Percentiles rank a stretch among this genome's conserved stretches.
These are phyloP conservation scores for Blastomyces gilchristii DNA, from an alignment of 2,329 filamentous ascomycete genomes.

Conservation along the genomic window DNA sequence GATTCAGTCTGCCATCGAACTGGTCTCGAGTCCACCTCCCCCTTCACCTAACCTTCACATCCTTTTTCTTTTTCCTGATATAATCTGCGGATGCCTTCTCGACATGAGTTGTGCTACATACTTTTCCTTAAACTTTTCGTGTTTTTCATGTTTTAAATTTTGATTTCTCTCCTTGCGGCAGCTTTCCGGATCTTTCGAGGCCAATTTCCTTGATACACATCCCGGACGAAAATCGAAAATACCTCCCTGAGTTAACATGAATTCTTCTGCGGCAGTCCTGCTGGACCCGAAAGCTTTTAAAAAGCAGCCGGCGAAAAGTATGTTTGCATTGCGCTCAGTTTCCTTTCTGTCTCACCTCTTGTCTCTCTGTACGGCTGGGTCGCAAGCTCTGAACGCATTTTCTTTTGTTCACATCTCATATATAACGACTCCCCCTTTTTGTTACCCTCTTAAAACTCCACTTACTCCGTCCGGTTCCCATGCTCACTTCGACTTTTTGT, in stretches of 20 bases:
- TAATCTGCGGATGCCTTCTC: background rate
- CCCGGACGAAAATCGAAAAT: background rate
- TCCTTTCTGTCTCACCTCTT: background rate
- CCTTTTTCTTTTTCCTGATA: background rate
- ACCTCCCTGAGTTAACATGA: background rate
- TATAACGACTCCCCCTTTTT: background rate
- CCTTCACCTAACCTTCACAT: background rate
- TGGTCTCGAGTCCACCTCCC: background rate
- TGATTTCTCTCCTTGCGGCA: background rate
- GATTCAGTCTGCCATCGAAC: background rate
- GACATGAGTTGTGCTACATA: background rate
- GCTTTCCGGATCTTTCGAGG: background rate
- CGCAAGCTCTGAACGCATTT: background rate
- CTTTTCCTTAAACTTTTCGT: background rate
- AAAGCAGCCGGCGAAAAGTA: conserved; percentile 21
- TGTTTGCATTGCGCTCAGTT: background rate
- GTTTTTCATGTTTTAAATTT: background rate
- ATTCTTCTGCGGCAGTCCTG: conserved; percentile 30
- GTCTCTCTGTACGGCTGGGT: background rate
- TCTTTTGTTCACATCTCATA: background rate
- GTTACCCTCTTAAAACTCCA: background rate
- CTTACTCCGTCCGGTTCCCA: background rate
- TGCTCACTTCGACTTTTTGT: background rate
- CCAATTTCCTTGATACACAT: background rate
- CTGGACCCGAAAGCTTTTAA: conserved; percentile 36